Evolutionary conservation across 2,329 filamentous ascomycete species (phyloP).

Genomic region (Ophiobolus disseminans): DNA sequence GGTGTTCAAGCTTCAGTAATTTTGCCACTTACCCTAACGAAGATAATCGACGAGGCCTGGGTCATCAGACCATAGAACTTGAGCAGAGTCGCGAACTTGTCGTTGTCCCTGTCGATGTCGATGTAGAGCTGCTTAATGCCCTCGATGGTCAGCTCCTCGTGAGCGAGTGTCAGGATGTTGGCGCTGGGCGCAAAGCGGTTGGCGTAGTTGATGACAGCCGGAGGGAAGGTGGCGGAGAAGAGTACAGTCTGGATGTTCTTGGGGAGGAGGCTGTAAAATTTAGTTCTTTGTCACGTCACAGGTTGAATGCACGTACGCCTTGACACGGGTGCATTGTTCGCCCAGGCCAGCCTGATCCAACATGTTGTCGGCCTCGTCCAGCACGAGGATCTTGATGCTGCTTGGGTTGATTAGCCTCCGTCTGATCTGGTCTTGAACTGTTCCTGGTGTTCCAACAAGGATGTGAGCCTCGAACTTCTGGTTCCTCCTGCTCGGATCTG

Average conservation of each 20-base stretch:
- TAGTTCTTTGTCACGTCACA: constrained; percentile 28
- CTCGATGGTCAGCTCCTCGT: constrained; percentile 92
- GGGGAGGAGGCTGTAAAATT: constrained; percentile 70
- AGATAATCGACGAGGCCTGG: constrained; percentile 96
- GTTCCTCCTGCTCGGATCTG: constrained; percentile 73
- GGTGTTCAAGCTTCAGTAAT: neutral
- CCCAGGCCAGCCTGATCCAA: constrained; percentile 93
- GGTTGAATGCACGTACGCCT: constrained; percentile 65
- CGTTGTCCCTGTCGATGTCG: constrained; percentile 80
- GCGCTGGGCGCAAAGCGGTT: constrained; percentile 82
- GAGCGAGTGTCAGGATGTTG: constrained; percentile 85
- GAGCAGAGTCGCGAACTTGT: constrained; percentile 88
- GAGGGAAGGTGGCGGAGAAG: constrained; percentile 94
- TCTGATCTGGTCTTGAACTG: constrained; percentile 85
- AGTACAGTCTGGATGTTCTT: constrained; percentile 83
- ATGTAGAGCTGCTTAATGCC: constrained; percentile 98
- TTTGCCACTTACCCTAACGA: constrained; percentile 74
- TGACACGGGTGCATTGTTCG: constrained; percentile 92
- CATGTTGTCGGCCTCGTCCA: constrained; percentile 99
- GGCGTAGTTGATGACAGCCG: constrained; percentile 84
- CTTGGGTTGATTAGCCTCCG: constrained; percentile 75
- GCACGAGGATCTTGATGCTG: constrained; percentile 79
- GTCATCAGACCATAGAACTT: constrained; percentile 96
- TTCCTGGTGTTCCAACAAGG: constrained; percentile 92
- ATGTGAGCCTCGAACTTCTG: constrained; percentile 76